A percentile compares a stretch with the other conserved stretches of the same genome.
phyloP scores from a whole-genome alignment of 2,329 filamentous ascomycete genomes.

The Apiospora pterosperma region DNA sequence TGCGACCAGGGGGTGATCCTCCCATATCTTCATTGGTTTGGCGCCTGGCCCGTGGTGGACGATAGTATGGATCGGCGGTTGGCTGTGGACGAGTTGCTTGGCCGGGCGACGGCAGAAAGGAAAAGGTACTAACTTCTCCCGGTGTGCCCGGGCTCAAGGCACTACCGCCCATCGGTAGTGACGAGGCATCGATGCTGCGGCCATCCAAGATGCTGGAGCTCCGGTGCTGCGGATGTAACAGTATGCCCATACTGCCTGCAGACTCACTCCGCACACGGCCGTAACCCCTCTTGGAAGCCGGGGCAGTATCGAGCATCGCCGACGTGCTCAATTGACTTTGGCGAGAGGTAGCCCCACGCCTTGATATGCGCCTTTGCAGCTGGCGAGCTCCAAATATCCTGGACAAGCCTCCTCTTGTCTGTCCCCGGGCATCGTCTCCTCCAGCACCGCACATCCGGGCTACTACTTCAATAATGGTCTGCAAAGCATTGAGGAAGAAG shows the following conservation, averaged over 20 bases:
- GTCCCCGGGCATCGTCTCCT: conserved; percentile 65
- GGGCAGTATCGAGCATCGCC: conserved; percentile 72
- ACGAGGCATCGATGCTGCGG: conserved; percentile 42
- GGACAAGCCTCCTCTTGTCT: conserved; percentile 76
- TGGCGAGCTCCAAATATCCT: conserved; percentile 93
- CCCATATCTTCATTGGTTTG: conserved; percentile 52
- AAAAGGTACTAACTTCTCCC: conserved; percentile 67
- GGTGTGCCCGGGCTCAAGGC: conserved; percentile 72
- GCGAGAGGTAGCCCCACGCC: conserved; percentile 60
- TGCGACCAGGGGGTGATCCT: conserved; percentile 28
- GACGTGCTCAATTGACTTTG: conserved; percentile 80
- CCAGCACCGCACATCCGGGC: conserved; percentile 82
- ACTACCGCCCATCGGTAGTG: conserved; percentile 52
- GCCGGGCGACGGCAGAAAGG: conserved; percentile 62
- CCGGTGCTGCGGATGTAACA: conserved; percentile 43
- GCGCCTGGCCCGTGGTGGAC: conserved; percentile 71
- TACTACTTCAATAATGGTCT: conserved; percentile 85
- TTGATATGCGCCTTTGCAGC: conserved; percentile 68
- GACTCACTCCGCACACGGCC: conserved; percentile 60
- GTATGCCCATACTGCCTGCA: conserved; percentile 52
- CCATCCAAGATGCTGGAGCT: conserved; percentile 55
- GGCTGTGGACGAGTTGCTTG: conserved; percentile 38
- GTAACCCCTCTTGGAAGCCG: conserved; percentile 61
- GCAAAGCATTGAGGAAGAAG: conserved; percentile 88
- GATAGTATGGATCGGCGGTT: conserved; percentile 78